These are phyloP conservation scores for Cladosporium sphaerospermum DNA, from an alignment of 2,329 filamentous ascomycete species.

Conservation along the genomic window DNA sequence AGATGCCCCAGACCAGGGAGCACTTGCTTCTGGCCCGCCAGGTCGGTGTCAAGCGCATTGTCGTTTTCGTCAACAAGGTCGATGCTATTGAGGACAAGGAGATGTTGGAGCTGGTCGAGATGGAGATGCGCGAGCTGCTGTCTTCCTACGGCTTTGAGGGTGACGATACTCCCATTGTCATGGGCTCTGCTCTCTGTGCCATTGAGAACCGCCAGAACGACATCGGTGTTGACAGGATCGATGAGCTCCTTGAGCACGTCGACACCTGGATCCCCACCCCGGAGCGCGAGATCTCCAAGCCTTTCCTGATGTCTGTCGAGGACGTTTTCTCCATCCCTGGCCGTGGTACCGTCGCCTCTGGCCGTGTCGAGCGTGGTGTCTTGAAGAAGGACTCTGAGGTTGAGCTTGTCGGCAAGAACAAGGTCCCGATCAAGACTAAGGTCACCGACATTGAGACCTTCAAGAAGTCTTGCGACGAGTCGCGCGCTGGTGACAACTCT, in stretches of 20 bases:
- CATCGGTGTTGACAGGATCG: constrained; percentile 81
- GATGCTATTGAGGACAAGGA: constrained; percentile 95
- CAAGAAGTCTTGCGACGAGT: constrained; percentile 98
- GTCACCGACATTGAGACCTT: constrained; percentile 99
- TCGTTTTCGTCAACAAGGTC: constrained; percentile 99
- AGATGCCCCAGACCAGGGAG: constrained; percentile 99
- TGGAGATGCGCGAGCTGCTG: constrained; percentile 99
- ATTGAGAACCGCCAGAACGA: constrained; percentile 81
- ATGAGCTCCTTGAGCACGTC: constrained; percentile 82
- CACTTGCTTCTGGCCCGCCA: constrained; percentile 96
- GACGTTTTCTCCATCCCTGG: constrained; percentile 56
- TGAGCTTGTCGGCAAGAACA: constrained; percentile 85
- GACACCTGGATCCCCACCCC: constrained; percentile 97
- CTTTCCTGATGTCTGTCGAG: constrained; percentile 98
- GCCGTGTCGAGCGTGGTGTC: constrained; percentile 91
- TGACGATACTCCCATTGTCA: constrained; percentile 93
- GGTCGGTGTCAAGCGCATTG: constrained; percentile 95
- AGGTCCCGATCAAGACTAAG: constrained; percentile 87
- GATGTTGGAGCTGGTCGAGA: constrained; percentile 99
- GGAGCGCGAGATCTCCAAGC: constrained; percentile 89
- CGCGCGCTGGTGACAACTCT: constrained; percentile 94
- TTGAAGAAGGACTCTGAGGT: constrained; percentile 93
- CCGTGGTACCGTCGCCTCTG: constrained; percentile 93
- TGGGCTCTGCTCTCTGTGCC: constrained; percentile 94
- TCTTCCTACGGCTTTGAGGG: constrained; percentile 92